phyloP scores from a whole-genome alignment of 164 flowering plant genomes.

The Annona cherimola region DNA sequence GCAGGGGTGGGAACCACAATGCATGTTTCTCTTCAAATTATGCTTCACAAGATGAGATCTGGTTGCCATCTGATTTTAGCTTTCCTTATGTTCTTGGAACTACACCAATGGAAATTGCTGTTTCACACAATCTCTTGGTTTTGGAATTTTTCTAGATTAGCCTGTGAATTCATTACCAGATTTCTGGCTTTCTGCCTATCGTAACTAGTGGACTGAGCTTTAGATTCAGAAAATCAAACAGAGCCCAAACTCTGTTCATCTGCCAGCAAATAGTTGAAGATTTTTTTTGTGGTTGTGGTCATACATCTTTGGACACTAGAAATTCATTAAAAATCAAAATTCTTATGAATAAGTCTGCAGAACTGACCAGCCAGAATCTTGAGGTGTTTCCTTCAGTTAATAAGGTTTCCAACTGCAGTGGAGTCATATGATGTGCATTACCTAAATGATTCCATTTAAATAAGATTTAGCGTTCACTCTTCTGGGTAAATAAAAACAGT shows the following conservation, averaged over 20 bases:
- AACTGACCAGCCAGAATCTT: slow-evolving; percentile 86
- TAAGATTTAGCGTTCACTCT: slow-evolving; percentile 4
- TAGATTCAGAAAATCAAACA: background rate
- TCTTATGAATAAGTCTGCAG: slow-evolving; percentile 5
- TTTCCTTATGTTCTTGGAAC: background rate
- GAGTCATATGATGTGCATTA: slow-evolving; percentile 59
- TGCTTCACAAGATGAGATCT: too few relatives aligned
- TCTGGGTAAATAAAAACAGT: background rate
- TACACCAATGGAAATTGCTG: background rate
- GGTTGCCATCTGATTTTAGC: too few relatives aligned
- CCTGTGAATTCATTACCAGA: background rate
- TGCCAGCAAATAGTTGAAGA: background rate
- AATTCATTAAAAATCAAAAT: slow-evolving; percentile 2
- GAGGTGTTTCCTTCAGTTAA: slow-evolving; percentile 82
- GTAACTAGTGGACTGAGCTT: background rate
- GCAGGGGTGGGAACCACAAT: too few relatives aligned
- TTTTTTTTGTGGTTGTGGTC: background rate
- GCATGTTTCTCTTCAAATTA: too few relatives aligned
- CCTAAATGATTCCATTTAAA: slow-evolving; percentile 37
- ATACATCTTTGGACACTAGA: background rate
- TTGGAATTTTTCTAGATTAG: background rate
- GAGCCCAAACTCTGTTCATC: background rate
- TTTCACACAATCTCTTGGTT: background rate
- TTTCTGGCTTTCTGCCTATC: background rate
- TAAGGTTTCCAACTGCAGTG: slow-evolving; percentile 76